phyloP scores from a whole-genome alignment of 2,329 filamentous ascomycete genomes.

The Colletotrichum scovillei region DNA sequence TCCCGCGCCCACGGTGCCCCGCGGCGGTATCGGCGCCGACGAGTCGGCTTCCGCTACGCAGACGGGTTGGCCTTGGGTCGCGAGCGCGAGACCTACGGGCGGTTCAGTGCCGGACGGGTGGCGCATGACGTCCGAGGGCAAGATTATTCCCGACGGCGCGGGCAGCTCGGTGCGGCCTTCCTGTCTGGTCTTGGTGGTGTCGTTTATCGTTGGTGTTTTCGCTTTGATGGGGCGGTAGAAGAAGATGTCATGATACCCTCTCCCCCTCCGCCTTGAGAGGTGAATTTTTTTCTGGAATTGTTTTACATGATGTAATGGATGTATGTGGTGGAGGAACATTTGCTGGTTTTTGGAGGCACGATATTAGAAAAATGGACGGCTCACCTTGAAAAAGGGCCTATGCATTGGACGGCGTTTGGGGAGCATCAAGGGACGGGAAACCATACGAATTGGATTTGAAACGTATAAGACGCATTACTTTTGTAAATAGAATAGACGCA shows the following conservation, averaged over 20 bases:
- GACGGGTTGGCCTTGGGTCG: slow-evolving; percentile 77
- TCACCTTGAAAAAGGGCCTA: not conserved
- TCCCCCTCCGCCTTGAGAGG: not conserved
- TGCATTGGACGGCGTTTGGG: slow-evolving; percentile 27
- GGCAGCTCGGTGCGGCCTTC: slow-evolving; percentile 53
- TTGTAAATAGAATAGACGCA: not conserved
- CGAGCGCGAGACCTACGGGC: slow-evolving; percentile 62
- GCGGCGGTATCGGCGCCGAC: slow-evolving; percentile 73
- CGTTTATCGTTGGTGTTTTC: slow-evolving; percentile 40
- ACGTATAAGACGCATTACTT: not conserved
- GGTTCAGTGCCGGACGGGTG: slow-evolving; percentile 80
- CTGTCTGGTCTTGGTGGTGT: slow-evolving; percentile 40
- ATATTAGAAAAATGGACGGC: slow-evolving; percentile 1
- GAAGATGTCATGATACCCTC: not conserved
- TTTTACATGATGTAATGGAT: slow-evolving; percentile 13
- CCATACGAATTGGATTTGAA: not conserved
- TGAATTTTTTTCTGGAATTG: no score
- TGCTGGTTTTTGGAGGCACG: not conserved
- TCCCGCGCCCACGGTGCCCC: slow-evolving; percentile 74
- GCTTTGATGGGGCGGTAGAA: slow-evolving; percentile 28
- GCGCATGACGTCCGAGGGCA: slow-evolving; percentile 82
- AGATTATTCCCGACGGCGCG: slow-evolving; percentile 77
- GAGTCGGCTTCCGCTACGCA: slow-evolving; percentile 64
- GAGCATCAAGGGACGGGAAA: not conserved
- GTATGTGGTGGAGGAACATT: not conserved